phyloP scores from a whole-genome alignment of 192 early-diverging fungal species.

The Chytriomyces sp. region DNA sequence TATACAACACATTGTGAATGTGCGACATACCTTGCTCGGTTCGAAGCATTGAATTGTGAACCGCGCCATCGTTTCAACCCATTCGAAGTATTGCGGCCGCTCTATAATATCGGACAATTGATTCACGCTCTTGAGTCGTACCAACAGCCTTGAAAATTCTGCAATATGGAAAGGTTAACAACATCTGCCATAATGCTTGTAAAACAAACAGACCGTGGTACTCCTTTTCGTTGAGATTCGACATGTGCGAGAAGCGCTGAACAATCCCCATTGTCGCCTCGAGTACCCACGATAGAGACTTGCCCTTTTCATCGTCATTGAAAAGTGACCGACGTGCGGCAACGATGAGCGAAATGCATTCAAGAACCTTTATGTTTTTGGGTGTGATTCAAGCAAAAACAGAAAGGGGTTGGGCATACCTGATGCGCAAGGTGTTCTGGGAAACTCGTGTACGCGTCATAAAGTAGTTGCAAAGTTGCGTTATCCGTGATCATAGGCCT shows the following conservation, averaged over 20 bases:
- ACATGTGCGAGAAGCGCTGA: conserved; percentile 55
- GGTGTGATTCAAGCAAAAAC: too few species aligned
- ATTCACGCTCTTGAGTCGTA: conserved; percentile 79
- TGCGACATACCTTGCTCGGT: conserved; percentile 56
- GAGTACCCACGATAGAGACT: conserved; percentile 72
- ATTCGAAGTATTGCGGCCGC: conserved; percentile 64
- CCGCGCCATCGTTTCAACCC: conserved; percentile 63
- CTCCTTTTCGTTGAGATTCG: conserved; percentile 66
- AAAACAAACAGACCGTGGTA: conserved; percentile 57
- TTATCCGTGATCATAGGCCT: conserved; percentile 70
- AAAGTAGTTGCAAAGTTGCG: conserved; percentile 71
- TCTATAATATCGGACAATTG: conserved; percentile 81
- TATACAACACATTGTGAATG: background rate
- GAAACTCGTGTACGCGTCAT: conserved; percentile 65
- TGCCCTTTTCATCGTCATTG: conserved; percentile 70
- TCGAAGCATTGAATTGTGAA: conserved; percentile 70
- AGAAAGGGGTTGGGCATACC: conserved; percentile 38
- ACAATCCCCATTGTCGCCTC: conserved; percentile 72
- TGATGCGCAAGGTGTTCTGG: conserved; percentile 55
- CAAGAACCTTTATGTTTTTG: conserved; percentile 65
- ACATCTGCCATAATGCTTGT: conserved; percentile 74
- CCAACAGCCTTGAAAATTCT: conserved; percentile 82
- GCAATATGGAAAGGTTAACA: background rate
- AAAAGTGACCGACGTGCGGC: conserved; percentile 86
- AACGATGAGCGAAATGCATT: conserved; percentile 76